Evolutionary conservation across 106 monocot species (phyloP).

Genomic region (Dioscorea zingiberensis): DNA sequence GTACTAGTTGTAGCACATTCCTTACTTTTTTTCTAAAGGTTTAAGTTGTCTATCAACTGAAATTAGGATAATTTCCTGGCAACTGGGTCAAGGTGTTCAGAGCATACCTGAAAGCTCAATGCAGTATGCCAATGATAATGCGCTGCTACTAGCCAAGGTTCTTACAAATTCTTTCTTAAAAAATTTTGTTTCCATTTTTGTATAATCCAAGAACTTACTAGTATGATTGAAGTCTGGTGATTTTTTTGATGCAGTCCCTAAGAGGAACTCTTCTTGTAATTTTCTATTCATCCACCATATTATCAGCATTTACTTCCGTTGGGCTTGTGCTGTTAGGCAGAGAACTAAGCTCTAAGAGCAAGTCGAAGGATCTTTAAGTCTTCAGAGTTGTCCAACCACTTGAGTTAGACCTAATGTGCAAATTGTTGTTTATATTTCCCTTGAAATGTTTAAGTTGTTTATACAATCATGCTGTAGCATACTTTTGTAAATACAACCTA

Average conservation of each 20-base stretch:
- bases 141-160: conserved; percentile 70
- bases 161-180: not conserved
- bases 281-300: conserved; percentile 40
- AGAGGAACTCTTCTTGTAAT: conserved; percentile 58
- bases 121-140: conserved; percentile 80
- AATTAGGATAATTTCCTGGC: conserved; percentile 78
- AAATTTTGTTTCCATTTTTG: not conserved
- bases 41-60: not conserved
- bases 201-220: not conserved
- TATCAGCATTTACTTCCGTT: conserved; percentile 41
- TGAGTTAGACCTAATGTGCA: too few species aligned
- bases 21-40: not conserved
- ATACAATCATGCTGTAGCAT: too few species aligned
- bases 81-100: conserved; percentile 72
- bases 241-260: conserved; percentile 56
- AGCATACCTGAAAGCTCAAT: conserved; percentile 68
- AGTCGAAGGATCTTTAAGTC: conserved; percentile 23
- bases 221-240: not conserved
- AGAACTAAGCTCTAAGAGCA: conserved; percentile 38
- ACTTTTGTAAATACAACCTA: too few species aligned
- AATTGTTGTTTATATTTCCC: too few species aligned
- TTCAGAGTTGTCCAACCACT: not conserved
- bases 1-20: not conserved
- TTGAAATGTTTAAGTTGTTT: too few species aligned
- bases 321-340: conserved; percentile 61